Base-by-base conservation (phyloP, 164 flowering plant genomes). In the Chimonanthus salicifolius region DNA sequence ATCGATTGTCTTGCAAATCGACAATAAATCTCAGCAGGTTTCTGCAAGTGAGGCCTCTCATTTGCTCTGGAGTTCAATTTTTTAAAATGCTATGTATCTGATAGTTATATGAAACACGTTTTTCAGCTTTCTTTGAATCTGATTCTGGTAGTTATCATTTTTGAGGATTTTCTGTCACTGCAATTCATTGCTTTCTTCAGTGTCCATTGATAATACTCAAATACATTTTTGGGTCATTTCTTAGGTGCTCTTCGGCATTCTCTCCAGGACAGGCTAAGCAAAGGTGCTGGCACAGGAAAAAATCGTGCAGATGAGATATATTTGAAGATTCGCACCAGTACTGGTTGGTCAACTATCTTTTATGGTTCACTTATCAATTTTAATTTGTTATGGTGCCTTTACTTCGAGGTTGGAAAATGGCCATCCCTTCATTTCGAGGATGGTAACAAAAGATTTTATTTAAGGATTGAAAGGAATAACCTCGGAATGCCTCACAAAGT, bases 241-340 rank as follows among this genome's bases (percentile, higher is more conserved):
- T 48, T 72, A 96, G 99, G 97, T 85, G 94, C 97, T 49, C 90
- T 96, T 69, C 88, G 99, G 70, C 99, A 92, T 87, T 92, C 97
- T 78, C 87, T 96, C 47, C 97, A 96, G 79, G 98, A 92, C 71
- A 89, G 97, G 77, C 83, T 96, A 73, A 91, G 99, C 83, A 92
- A 90, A 75, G 87, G 87, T 71, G 80, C 90, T 71, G 74, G 74
- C 11, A 78, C 93, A 10, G 86, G 94, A 58, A 91, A 83, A 83
- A 84, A 86, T 70, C 95, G 91, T 43, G 60, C 73, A 6, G 99
- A 96, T 83, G 95, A 94, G 78, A 96, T 96, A 79, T 82, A 86
- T 79, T 76, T 96, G 77, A 96, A 90, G 80, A 87, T 96, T 43
- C 95, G 94, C 4, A 96, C 98, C n/a, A 94, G 95, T 83, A 89